Evolutionary conservation across 2,329 filamentous ascomycete genomes (phyloP).

Genomic region (Neofusicoccum sp.): DNA sequence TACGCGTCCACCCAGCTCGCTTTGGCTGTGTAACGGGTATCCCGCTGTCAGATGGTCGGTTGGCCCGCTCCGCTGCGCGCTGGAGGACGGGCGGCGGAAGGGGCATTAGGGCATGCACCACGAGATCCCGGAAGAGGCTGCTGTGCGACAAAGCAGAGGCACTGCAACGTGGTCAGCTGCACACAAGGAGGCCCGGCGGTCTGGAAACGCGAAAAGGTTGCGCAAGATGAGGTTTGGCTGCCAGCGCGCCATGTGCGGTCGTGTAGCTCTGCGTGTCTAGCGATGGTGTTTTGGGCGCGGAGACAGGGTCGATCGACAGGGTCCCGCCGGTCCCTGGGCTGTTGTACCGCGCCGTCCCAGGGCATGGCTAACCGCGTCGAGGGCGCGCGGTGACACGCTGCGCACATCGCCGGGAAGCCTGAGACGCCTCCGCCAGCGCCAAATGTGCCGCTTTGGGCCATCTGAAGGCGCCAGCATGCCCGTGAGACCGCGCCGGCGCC

Average conservation of each 20-base stretch:
- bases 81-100: conserved; percentile 2
- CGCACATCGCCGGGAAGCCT: background rate
- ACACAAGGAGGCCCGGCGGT: conserved; percentile 12
- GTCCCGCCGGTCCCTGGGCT: background rate
- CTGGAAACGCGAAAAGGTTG: conserved; percentile 2
- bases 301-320: conserved; percentile 12
- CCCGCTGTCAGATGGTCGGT: conserved; percentile 16
- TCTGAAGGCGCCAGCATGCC: background rate
- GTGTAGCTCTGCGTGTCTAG: background rate
- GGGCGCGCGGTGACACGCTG: background rate
- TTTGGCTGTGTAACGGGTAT: conserved; percentile 1
- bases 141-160: conserved; percentile 9
- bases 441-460: conserved; percentile 10
- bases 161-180: conserved; percentile 20
- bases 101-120: conserved; percentile 16
- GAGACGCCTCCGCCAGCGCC: conserved; percentile 7
- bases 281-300: background rate
- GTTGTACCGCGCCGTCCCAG: background rate
- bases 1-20: background rate
- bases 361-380: background rate
- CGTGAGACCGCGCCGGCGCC: background rate
- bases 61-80: background rate
- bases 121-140: conserved; percentile 14
- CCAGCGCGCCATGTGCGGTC: background rate
- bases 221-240: conserved; percentile 10